phyloP scores from a whole-genome alignment of 495 filamentous ascomycete genomes.

The Sordaria brevicollis region DNA sequence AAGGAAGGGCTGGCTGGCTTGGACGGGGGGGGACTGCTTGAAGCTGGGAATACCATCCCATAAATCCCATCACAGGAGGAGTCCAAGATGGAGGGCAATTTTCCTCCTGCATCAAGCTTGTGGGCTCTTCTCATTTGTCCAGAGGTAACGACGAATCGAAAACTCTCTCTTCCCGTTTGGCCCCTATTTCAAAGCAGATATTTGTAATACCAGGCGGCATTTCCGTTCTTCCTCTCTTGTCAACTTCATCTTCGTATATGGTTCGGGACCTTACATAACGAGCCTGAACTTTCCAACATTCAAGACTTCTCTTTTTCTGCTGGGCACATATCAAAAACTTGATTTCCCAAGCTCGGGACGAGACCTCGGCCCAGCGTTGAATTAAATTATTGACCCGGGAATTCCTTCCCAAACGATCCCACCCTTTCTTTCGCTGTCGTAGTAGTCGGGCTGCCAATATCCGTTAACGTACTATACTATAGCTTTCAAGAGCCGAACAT shows the following conservation, averaged over 20 bases:
- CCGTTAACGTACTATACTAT: background rate
- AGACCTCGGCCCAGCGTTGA: background rate
- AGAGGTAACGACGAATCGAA: background rate
- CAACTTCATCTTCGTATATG: background rate
- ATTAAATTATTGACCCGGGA: background rate
- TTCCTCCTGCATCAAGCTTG: background rate
- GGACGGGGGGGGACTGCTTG: background rate
- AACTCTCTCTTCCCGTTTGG: background rate
- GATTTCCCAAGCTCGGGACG: background rate
- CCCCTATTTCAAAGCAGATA: background rate
- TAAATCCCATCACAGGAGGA: background rate
- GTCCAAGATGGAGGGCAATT: background rate
- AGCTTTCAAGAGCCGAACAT: background rate
- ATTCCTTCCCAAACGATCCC: background rate
- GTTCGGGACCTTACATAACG: background rate
- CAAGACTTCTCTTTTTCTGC: background rate
- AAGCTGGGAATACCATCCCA: background rate
- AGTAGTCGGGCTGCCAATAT: background rate
- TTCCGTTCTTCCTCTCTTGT: background rate
- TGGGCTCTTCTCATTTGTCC: background rate
- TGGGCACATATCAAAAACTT: background rate
- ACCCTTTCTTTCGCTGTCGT: background rate
- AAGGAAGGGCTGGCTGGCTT: background rate
- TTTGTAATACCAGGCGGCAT: background rate
- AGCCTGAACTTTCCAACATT: background rate